phyloP scores from a whole-genome alignment of 1,139 yeast species.

The Ashbya aceris region DNA sequence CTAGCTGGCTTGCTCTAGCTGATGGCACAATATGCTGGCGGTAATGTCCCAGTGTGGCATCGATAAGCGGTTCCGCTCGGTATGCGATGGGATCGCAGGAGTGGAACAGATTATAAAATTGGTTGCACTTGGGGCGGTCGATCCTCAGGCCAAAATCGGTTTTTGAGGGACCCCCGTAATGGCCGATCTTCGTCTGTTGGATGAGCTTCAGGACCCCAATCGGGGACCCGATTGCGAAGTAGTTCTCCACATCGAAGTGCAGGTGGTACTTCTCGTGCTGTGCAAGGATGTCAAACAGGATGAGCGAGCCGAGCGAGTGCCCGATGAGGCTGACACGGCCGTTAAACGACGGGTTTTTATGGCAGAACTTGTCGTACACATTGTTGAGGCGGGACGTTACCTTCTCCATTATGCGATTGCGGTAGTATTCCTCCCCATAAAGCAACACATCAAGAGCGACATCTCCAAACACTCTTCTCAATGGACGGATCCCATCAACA shows the following conservation, averaged over 20 bases:
- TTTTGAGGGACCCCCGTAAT: constrained; percentile 7
- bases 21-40: constrained; percentile 40
- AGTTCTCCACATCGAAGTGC: constrained; percentile 61
- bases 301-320: constrained; percentile 86
- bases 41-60: constrained; percentile 42
- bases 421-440: constrained; percentile 71
- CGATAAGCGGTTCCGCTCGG: constrained; percentile 72
- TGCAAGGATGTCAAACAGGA: constrained; percentile 67
- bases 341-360: constrained; percentile 62
- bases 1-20: constrained; percentile 20
- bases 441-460: constrained; percentile 77
- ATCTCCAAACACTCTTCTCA: constrained; percentile 74
- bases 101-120: constrained; percentile 71
- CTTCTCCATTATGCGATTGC: constrained; percentile 50
- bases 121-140: constrained; percentile 42
- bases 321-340: constrained; percentile 81
- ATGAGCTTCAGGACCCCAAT: constrained; percentile 76
- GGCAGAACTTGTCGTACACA: constrained; percentile 49
- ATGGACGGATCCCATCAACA: constrained; percentile 68
- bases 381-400: constrained; percentile 66
- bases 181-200: constrained; percentile 44
- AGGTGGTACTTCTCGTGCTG: constrained; percentile 45
- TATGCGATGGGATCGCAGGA: constrained; percentile 88
- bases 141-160: constrained; percentile 3
- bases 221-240: constrained; percentile 84